Base-by-base conservation (phyloP, 1,139 yeast genomes). In the Kodamaea plutei region DNA sequence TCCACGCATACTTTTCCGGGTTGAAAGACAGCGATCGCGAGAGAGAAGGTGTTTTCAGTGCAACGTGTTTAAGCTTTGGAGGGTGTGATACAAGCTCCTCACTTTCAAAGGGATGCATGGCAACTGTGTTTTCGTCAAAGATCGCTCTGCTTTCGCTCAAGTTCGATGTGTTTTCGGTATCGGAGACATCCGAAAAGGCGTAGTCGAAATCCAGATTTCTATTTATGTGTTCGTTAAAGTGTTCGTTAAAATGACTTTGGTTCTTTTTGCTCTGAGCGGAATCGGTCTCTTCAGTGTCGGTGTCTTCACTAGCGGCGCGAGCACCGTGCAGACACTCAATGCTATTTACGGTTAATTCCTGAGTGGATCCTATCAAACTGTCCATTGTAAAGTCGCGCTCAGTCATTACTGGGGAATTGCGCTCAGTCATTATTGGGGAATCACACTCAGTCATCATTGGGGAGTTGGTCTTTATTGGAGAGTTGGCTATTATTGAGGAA, bases 21-120 rank as follows among this genome's bases (percentile, higher is more conserved):
- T 21, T 21, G 11, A 21, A 21, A 11, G 13, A n/a, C 23, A 21
- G 12, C 13, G 23, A 21, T 13, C 23, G n/a, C 8, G 23, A 21
- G 20, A 18, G 20, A 21, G 23, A n/a, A 11, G 23, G 12, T 9
- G 23, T 11, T 8, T 13, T 9, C 20, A 18, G 20, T 8, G 8
- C 12, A 8, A 21, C 23, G 23, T 21, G 23, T 13, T 21, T 21
- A 8, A 21, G 12, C 23, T 21, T 21, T 8, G 23, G 23, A 13
- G 23, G 23, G 9, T 8, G 9, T 10, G 14, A 10, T 4, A 21
- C 23, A 10, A 21, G 14, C 14, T 21, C 23, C 6, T 21, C 14
- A 21, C 23, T 21, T 21, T 21, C 23, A 21, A 21, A 21, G 12
- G 23, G 26, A 24, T 24, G 26, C 10, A 22, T 22, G n/a, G n/a